Evolutionary conservation across 2,329 filamentous ascomycete genomes (phyloP), one percentile per base, ranked within the genome.

Genomic region (Penicillium sclerotiorum): DNA sequence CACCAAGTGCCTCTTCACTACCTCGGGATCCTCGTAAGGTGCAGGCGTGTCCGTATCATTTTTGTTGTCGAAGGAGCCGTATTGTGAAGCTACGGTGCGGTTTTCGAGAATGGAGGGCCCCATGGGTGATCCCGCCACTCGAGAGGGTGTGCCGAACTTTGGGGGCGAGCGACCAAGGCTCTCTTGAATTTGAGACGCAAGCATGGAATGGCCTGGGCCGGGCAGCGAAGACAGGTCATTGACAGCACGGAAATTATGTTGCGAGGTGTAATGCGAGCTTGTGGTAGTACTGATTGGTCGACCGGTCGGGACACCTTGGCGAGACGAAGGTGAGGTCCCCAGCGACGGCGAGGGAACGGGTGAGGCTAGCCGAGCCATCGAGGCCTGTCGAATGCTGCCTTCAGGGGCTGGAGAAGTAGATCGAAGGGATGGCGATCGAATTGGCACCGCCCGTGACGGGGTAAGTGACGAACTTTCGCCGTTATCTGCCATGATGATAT

Each of bases 1-100:
- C 17, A 96, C 90, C 62, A 95, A 74, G 77, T 99, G 94, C 59
- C 93, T 82, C 68, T 87, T 91, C 58, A 99, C 83, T 46, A 97
- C 90, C 68, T 96, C 92, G 13, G 91, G 88, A 63, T 97, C 90
- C 73, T 97, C 92, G 65, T 87, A 87, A 4, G 87, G 85, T 18
- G 79, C 84, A 33, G 77, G 39, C 3, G 51, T 28, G 8, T 57
- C 58, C 2, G 20, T 13, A 13, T 41, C 57, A 21, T 49, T 56
- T 57, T 86, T 82, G 42, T 83, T 83, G 56, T 94, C 89, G 62
- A 95, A 91, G 8, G 91, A 96, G 45, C 91, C 93, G 70, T 94
- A 95, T 63, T 87, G 89, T 54, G 86, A 88, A 21, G 84, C 83
- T 3, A 84, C 81, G 11, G 76, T 72, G 51, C 58, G 56, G 42